Evolutionary conservation across 2,329 filamentous ascomycete species (phyloP).

Genomic region (Huntiella abstrusa): DNA sequence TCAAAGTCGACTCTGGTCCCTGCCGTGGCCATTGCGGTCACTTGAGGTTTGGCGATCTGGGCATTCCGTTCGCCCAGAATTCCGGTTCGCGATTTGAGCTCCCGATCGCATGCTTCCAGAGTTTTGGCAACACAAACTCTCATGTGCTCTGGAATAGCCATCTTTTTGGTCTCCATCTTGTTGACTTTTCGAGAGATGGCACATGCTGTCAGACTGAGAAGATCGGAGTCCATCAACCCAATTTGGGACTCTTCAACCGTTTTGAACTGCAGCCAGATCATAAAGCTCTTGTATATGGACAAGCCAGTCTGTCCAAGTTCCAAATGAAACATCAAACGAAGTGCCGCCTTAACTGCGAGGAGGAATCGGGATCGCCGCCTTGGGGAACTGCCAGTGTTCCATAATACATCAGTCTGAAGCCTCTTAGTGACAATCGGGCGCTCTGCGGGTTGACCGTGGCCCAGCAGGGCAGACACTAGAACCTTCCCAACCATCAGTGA

Average conservation of each 20-base stretch:
- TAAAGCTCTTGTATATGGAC: conserved; percentile 30
- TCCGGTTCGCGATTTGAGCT: conserved; percentile 12
- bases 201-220: conserved; percentile 22
- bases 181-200: conserved; percentile 25
- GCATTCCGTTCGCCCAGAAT: too few species aligned
- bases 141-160: background rate
- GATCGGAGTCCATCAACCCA: conserved; percentile 13
- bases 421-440: conserved; percentile 26
- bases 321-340: conserved; percentile 20
- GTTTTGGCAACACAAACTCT: conserved; percentile 22
- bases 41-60: too few species aligned
- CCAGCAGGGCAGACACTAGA: conserved; percentile 21
- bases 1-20: too few species aligned
- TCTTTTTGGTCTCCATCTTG: conserved; percentile 19
- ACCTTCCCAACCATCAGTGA: conserved; percentile 34
- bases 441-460: conserved; percentile 16
- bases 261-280: conserved; percentile 25
- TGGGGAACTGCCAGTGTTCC: conserved; percentile 16
- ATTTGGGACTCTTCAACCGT: conserved; percentile 17
- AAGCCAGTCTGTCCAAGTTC: background rate
- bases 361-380: conserved; percentile 36
- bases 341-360: conserved; percentile 32
- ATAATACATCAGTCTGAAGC: conserved; percentile 35
- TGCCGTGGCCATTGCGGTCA: too few species aligned
- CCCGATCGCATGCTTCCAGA: conserved; percentile 12